These are phyloP conservation scores for Talaromyces nanjingensis DNA, from an alignment of 495 filamentous ascomycete genomes.

Conservation along the genomic window DNA sequence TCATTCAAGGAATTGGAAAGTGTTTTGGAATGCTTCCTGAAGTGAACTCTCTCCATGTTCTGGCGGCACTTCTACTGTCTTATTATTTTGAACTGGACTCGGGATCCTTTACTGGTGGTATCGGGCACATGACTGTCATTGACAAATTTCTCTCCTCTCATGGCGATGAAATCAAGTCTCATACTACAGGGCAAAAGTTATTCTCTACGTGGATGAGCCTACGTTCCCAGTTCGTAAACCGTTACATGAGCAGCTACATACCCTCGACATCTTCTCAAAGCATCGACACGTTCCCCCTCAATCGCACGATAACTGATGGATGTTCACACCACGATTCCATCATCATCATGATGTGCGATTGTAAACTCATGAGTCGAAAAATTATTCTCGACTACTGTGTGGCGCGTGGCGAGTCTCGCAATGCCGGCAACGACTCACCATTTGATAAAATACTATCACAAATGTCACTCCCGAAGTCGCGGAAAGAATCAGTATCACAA, in stretches of 20 bases:
- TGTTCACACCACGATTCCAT: conserved; percentile 6
- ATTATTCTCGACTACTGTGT: conserved; percentile 6
- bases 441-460: neutral
- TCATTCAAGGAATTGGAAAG: conserved; percentile 2
- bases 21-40: neutral
- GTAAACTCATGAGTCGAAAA: conserved; percentile 3
- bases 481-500: conserved; percentile 1
- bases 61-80: conserved; percentile 3
- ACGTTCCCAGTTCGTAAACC: conserved; percentile 7
- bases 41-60: neutral
- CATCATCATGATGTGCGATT: conserved; percentile 5
- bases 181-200: conserved; percentile 2
- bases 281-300: conserved; percentile 5
- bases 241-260: neutral
- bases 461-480: conserved; percentile 2
- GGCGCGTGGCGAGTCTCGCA: neutral
- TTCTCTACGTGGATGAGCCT: conserved; percentile 5
- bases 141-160: conserved; percentile 3
- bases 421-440: neutral
- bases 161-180: neutral
- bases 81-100: conserved; percentile 7
- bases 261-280: neutral
- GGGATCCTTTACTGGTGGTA: conserved; percentile 2
- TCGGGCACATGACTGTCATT: conserved; percentile 7
- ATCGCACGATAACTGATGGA: neutral